Evolutionary conservation across 1,284 basidiomycete genomes (phyloP).

Genomic region (Ceratorhiza oryzae-sativae): DNA sequence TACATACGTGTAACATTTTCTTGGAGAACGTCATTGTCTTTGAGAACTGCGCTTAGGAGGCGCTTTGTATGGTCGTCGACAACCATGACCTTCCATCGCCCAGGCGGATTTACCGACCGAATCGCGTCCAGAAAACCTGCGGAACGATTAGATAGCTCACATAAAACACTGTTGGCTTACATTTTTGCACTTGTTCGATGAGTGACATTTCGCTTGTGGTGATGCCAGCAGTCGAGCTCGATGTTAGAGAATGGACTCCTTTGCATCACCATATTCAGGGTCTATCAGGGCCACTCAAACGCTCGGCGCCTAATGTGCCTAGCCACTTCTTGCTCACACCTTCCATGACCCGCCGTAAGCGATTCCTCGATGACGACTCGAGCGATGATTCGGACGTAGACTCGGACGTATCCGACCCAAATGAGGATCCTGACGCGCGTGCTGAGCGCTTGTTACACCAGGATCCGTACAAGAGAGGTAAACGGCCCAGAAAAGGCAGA

Average conservation of each 20-base stretch:
- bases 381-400: constrained; percentile 53
- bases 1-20: constrained; percentile 91
- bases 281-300: background rate
- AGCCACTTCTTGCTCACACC: constrained; percentile 3
- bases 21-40: constrained; percentile 90
- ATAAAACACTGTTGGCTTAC: background rate
- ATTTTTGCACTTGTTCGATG: constrained; percentile 38
- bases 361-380: constrained; percentile 77
- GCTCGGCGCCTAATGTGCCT: background rate
- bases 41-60: constrained; percentile 85
- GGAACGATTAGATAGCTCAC: background rate
- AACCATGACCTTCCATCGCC: constrained; percentile 95
- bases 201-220: constrained; percentile 33
- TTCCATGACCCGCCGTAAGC: constrained; percentile 82
- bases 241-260: constrained; percentile 5
- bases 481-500: constrained; percentile 60
- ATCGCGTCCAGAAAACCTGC: constrained; percentile 81
- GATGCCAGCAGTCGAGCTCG: constrained; percentile 23
- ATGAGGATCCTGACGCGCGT: constrained; percentile 66
- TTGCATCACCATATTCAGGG: constrained; percentile 29
- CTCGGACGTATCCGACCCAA: constrained; percentile 51
- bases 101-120: constrained; percentile 79
- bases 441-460: constrained; percentile 82
- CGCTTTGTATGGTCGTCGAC: constrained; percentile 92
- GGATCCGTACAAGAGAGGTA: constrained; percentile 77